Evolutionary conservation across 2,329 filamentous ascomycete genomes (phyloP), one percentile per base, ranked within the genome.

Genomic region (Pyrenochaeta sp.): DNA sequence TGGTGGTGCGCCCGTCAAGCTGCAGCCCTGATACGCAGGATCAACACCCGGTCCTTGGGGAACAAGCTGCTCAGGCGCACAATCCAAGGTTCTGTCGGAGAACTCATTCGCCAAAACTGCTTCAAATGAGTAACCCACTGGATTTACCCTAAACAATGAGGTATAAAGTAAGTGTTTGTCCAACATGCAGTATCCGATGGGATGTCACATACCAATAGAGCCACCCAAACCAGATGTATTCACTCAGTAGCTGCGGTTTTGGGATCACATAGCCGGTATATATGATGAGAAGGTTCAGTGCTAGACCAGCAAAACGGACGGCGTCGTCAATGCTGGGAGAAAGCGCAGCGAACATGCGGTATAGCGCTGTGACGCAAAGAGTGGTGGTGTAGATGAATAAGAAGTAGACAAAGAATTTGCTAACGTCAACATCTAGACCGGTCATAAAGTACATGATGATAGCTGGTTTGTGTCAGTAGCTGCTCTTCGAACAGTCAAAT

Each of bases 261-360:
- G 85, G 84, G 60, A 90, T 89, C n/a, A 87, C 85, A 67, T 89
- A 90, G 39, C 87, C 87, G 15, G 85, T 85, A 66, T 82, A 89
- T 61, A 89, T 80, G 60, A 88, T 79, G 41, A 89, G 77, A 17
- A 89, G 72, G 56, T 89, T 88, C 49, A 89, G 75, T 0, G 81
- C 81, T 55, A 87, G 81, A 62, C 87, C 87, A 54, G 83, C 81
- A 69, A 89, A 87, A 10, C 87, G 79, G 10, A 89, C 85, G 1
- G 87, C 86, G 55, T 88, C 86, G 60, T 90, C 86, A 41, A 90
- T 87, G 1, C 83, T 82, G 2, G 83, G 85, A 3, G 84, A 87
- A 27, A 89, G 75, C 0, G 86, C 81, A 1, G 87, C 88, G 55
- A 90, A 85, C 78, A 87, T 86, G 3, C 88, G 82, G 70, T 89